Conservation (phyloP, 2,329 filamentous ascomycete species). For the Neofusicoccum umdonicola region DNA sequence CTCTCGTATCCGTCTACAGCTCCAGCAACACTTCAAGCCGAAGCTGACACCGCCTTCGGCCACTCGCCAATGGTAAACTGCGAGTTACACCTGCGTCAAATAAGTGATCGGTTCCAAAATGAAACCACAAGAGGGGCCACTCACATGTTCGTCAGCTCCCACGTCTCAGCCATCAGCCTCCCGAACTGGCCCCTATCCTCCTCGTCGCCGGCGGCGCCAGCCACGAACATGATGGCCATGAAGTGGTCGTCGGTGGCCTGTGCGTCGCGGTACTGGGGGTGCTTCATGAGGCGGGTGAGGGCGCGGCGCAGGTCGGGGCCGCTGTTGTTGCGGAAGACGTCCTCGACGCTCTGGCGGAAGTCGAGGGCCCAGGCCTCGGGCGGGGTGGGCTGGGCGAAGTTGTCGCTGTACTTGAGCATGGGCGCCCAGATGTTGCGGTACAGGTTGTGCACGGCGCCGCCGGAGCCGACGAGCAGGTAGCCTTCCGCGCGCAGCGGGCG, state of each 20-base stretch:
- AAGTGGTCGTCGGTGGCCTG: conserved; percentile 71
- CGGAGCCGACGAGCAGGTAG: conserved; percentile 57
- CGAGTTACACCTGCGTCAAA: conserved; percentile 44
- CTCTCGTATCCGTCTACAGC: too few relatives aligned
- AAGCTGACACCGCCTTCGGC: background rate
- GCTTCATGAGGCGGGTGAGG: conserved; percentile 65
- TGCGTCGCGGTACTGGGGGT: conserved; percentile 63
- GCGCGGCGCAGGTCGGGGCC: conserved; percentile 56
- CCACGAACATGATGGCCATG: conserved; percentile 64
- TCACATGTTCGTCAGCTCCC: conserved; percentile 65
- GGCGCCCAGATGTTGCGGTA: conserved; percentile 65
- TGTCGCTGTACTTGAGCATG: conserved; percentile 63
- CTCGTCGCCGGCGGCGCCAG: conserved; percentile 52
- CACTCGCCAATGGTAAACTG: conserved; percentile 54
- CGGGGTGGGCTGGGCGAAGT: conserved; percentile 59
- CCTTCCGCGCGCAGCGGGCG: conserved; percentile 54
- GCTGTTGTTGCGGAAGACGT: conserved; percentile 54
- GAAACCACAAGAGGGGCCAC: background rate
- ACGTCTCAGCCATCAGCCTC: conserved; percentile 58
- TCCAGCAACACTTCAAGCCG: background rate
- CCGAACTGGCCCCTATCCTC: conserved; percentile 36
- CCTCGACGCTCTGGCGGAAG: conserved; percentile 64
- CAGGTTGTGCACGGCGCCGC: conserved; percentile 68
- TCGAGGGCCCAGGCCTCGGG: conserved; percentile 62
- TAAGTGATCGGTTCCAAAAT: too few relatives aligned